Conservation (phyloP, 1,284 basidiomycete genomes). For the Irpex sp. region DNA sequence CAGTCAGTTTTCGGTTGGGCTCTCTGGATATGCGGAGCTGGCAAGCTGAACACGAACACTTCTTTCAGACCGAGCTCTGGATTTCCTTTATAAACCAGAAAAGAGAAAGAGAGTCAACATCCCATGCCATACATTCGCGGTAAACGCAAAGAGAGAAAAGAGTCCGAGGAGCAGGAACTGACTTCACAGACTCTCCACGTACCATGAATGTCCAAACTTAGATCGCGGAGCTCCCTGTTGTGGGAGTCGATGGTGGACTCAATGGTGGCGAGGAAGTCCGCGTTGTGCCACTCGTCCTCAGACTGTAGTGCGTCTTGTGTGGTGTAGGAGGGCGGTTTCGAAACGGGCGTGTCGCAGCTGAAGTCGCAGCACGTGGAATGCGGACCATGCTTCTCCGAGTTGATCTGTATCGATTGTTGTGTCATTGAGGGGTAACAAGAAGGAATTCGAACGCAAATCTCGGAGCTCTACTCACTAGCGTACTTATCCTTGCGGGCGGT, state of each 20-base stretch:
- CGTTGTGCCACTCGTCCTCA: not conserved
- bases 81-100: constrained; percentile 20
- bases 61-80: constrained; percentile 29
- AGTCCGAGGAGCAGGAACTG: not conserved
- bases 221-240: constrained; percentile 27
- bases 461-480: not conserved
- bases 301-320: not conserved
- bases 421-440: not conserved
- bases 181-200: constrained; percentile 5
- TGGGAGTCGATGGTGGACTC: constrained; percentile 27
- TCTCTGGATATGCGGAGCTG: not conserved
- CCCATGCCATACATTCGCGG: not conserved
- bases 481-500: not conserved
- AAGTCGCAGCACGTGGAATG: not conserved
- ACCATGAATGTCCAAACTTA: constrained; percentile 37
- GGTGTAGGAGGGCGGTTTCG: constrained; percentile 3
- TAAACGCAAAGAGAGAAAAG: not conserved
- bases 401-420: not conserved
- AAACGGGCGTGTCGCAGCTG: not conserved
- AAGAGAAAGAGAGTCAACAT: not conserved
- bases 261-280: constrained; percentile 22
- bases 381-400: not conserved
- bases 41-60: constrained; percentile 16
- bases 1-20: not conserved
- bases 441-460: not conserved